A percentile compares a stretch with the other conserved stretches of the same genome.
Conservation (phyloP, 768 basidiomycete genomes). For the Psilocybe azurescens region DNA sequence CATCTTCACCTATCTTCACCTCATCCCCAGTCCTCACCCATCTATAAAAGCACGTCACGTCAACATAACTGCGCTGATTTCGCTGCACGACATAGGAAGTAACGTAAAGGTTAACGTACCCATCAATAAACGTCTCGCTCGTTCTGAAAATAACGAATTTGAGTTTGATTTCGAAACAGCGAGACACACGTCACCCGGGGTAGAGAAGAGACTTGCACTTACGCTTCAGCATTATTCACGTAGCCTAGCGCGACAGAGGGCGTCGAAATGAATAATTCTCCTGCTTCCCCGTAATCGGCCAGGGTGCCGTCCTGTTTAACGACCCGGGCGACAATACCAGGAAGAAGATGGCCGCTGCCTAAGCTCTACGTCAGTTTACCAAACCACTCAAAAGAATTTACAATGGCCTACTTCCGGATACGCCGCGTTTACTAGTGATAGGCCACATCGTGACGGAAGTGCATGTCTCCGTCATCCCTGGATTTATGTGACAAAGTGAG, state of each 20-base stretch:
- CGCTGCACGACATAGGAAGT: background rate
- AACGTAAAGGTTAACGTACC: slow-evolving; percentile 38
- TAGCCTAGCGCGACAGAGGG: slow-evolving; percentile 64
- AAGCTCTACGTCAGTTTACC: background rate
- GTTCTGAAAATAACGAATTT: slow-evolving; percentile 48
- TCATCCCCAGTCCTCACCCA: slow-evolving; percentile 78
- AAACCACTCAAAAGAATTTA: background rate
- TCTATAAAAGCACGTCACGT: slow-evolving; percentile 31
- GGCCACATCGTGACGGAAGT: slow-evolving; percentile 58
- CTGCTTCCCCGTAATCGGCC: slow-evolving; percentile 59
- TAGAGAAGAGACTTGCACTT: slow-evolving; percentile 26
- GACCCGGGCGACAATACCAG: slow-evolving; percentile 59
- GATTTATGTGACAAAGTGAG: background rate
- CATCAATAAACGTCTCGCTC: slow-evolving; percentile 69
- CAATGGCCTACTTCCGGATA: slow-evolving; percentile 49
- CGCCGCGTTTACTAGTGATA: slow-evolving; percentile 50
- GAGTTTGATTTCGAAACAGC: background rate
- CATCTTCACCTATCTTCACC: slow-evolving; percentile 55
- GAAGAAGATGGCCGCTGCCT: slow-evolving; percentile 60
- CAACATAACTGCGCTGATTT: background rate
- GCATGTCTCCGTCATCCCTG: slow-evolving; percentile 72
- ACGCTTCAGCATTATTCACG: slow-evolving; percentile 66
- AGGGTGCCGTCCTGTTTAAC: slow-evolving; percentile 62
- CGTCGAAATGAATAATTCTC: slow-evolving; percentile 60
- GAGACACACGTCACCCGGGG: background rate